Conservation (phyloP, 495 filamentous ascomycete species). For the Podospora pseudoanserina region DNA sequence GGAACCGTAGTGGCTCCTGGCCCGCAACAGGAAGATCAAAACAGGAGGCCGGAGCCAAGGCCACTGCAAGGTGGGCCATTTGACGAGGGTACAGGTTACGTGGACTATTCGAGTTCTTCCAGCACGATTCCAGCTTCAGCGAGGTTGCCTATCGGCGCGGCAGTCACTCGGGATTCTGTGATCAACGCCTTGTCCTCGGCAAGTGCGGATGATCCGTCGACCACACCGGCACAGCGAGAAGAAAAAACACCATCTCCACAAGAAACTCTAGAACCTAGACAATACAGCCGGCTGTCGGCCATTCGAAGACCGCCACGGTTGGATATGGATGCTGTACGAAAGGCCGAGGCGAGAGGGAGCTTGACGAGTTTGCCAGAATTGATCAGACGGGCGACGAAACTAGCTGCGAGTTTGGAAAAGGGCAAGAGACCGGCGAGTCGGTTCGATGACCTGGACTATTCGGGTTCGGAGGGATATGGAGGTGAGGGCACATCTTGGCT, state of each 20-base stretch:
- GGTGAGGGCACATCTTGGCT: neutral
- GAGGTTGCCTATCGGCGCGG: conserved; percentile 24
- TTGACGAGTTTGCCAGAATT: conserved; percentile 88
- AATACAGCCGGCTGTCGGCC: conserved; percentile 46
- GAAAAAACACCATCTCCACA: conserved; percentile 25
- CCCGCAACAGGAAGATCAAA: conserved; percentile 25
- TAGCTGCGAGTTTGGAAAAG: conserved; percentile 84
- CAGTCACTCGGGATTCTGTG: conserved; percentile 39
- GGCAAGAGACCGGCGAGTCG: conserved; percentile 75
- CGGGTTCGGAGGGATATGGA: conserved; percentile 24
- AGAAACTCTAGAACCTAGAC: conserved; percentile 23
- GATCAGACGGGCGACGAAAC: conserved; percentile 78
- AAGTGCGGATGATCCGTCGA: conserved; percentile 40
- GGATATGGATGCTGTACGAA: conserved; percentile 72
- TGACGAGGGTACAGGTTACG: conserved; percentile 40
- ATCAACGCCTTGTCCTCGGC: conserved; percentile 44
- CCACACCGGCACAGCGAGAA: conserved; percentile 12
- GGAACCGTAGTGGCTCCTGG: conserved; percentile 42
- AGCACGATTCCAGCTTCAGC: conserved; percentile 27
- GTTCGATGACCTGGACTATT: conserved; percentile 48
- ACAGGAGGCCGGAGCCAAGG: conserved; percentile 30
- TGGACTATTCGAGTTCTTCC: conserved; percentile 44
- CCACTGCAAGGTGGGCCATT: conserved; percentile 38
- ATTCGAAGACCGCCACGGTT: conserved; percentile 67
- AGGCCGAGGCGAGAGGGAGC: conserved; percentile 78